phyloP scores from a whole-genome alignment of 1,139 yeast genomes.

The Sugiyamaella japonica region DNA sequence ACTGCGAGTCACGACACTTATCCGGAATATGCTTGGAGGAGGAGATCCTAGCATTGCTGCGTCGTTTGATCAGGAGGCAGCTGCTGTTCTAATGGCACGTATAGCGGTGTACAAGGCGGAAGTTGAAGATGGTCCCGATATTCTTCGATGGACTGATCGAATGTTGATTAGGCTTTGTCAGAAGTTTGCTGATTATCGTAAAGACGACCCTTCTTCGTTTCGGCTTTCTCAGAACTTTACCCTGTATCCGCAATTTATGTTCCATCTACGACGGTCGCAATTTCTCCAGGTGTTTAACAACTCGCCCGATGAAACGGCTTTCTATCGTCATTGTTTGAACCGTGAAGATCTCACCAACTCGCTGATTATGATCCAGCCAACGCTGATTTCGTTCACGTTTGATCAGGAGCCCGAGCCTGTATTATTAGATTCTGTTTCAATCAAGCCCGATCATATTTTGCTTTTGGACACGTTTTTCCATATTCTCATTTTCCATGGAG shows the following conservation, averaged over 20 bases:
- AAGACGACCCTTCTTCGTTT: slow-evolving; percentile 74
- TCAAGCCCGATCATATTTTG: slow-evolving; percentile 83
- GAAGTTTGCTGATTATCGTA: slow-evolving; percentile 82
- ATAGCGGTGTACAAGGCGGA: slow-evolving; percentile 89
- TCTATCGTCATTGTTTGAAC: slow-evolving; percentile 87
- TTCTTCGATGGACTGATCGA: slow-evolving; percentile 84
- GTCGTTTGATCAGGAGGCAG: slow-evolving; percentile 98
- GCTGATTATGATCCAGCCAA: slow-evolving; percentile 96
- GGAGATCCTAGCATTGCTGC: slow-evolving; percentile 54
- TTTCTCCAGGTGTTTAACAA: slow-evolving; percentile 95
- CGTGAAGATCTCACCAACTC: slow-evolving; percentile 92
- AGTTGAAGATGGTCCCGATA: slow-evolving; percentile 65
- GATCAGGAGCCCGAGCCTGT: slow-evolving; percentile 84
- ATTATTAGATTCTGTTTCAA: slow-evolving; percentile 88
- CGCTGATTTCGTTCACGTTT: slow-evolving; percentile 82
- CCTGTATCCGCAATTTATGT: slow-evolving; percentile 93
- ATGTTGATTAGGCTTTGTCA: slow-evolving; percentile 80
- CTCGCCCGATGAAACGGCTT: slow-evolving; percentile 98
- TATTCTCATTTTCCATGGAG: slow-evolving; percentile 92
- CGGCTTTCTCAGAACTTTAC: slow-evolving; percentile 76
- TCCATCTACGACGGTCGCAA: slow-evolving; percentile 94
- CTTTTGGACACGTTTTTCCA: slow-evolving; percentile 95
- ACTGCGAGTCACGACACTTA: slow-evolving; percentile 86
- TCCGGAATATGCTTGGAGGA: slow-evolving; percentile 56
- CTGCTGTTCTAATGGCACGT: slow-evolving; percentile 94